Evolutionary conservation across 768 basidiomycete genomes (phyloP), one percentile per base, ranked within the genome.

Genomic region (Cystofilobasidium capitatum): DNA sequence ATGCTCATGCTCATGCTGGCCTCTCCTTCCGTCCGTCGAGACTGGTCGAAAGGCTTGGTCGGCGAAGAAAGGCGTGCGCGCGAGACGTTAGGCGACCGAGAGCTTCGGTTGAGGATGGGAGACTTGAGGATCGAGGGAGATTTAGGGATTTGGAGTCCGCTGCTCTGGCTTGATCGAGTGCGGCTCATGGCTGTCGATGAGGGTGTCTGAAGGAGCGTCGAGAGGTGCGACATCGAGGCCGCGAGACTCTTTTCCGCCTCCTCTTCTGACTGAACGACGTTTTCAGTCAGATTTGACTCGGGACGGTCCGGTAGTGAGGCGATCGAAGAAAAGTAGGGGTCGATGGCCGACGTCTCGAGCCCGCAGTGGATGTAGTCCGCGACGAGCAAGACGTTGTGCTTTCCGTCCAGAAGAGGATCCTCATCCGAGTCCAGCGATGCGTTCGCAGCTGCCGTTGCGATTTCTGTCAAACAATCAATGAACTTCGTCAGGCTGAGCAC

Each of bases 301-400:
- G 5, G 33, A 4, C 16, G 8, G 4, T 39, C 22, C 13, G 36
- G 36, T 8, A n/a, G 40, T 4, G 45, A 40, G 1, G 57, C 55
- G 42, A 59, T 49, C 40, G 3, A 20, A 44, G 47, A 36, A 55
- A 68, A 63, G 61, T 58, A 63, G 13, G 42, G 14, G 54, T 62
- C 62, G 35, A 68, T 36, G 51, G n/a, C 26, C 4, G 66, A 62
- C 12, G 37, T 20, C 4, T 40, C 0, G 22, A 68, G 55, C 20
- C 47, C 22, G 10, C 61, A 35, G 31, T 68, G 66, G 33, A 68
- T 51, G 57, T 58, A 68, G 37, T 68, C 66, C 5, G 61, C 66
- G 13, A 68, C 66, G 51, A 68, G 54, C 24, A 68, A 54, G 26
- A 68, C 66, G 35, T 68, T 54, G 54, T 68, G 66, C 3, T 49